Conservation (phyloP, 2,329 filamentous ascomycete genomes). For the Exserohilum turcica region DNA sequence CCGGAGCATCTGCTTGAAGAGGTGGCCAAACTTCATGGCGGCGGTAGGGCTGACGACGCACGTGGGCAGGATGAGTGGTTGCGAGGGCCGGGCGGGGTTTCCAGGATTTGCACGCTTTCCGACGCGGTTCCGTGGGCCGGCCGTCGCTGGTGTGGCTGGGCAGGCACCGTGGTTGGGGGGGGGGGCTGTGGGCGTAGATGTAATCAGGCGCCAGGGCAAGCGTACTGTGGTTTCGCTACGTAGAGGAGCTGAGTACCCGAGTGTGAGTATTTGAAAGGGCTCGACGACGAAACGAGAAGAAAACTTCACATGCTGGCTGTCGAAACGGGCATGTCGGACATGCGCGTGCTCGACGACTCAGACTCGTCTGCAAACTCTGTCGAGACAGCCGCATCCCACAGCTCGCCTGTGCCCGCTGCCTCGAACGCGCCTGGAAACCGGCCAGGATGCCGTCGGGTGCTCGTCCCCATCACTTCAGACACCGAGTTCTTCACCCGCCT, state of each 20-base stretch:
- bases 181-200: no score
- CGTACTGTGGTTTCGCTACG: constrained; percentile 47
- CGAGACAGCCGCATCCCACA: background rate
- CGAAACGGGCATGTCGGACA: constrained; percentile 51
- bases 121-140: constrained; percentile 14
- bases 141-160: background rate
- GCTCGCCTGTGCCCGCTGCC: background rate
- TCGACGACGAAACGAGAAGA: constrained; percentile 67
- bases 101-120: constrained; percentile 8
- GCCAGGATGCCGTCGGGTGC: constrained; percentile 57
- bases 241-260: constrained; percentile 70
- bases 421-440: constrained; percentile 11
- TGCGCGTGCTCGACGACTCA: constrained; percentile 41
- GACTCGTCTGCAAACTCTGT: constrained; percentile 17
- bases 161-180: constrained; percentile 11
- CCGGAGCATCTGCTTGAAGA: constrained; percentile 72
- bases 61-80: constrained; percentile 29
- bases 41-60: constrained; percentile 29
- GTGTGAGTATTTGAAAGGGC: no score
- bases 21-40: constrained; percentile 83
- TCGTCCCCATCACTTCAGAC: constrained; percentile 78
- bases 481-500: constrained; percentile 79
- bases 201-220: no score
- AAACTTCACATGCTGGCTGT: constrained; percentile 67
- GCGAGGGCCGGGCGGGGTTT: constrained; percentile 17